Percentiles rank a stretch among this genome's conserved stretches.
phyloP scores from a whole-genome alignment of 768 basidiomycete genomes.

The Podaxis pistillaris region DNA sequence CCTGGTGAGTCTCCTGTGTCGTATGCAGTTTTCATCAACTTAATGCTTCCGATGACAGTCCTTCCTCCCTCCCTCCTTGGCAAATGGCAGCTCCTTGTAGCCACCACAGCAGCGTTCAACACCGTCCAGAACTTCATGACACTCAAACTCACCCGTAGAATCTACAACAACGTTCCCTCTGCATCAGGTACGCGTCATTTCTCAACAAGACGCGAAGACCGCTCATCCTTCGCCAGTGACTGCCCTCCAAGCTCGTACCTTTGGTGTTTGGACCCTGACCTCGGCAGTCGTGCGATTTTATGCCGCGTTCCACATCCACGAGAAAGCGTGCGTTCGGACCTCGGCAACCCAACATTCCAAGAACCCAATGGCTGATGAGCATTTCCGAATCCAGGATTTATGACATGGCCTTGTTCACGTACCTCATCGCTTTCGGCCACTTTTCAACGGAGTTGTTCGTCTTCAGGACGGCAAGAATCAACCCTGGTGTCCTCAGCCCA shows the following conservation, averaged over 20 bases:
- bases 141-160: constrained; percentile 68
- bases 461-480: constrained; percentile 71
- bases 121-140: constrained; percentile 79
- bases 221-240: constrained; percentile 57
- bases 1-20: constrained; percentile 20
- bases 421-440: constrained; percentile 88
- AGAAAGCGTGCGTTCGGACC: constrained; percentile 62
- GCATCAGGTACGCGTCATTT: constrained; percentile 31
- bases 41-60: constrained; percentile 32
- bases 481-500: constrained; percentile 62
- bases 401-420: constrained; percentile 84
- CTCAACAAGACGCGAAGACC: background rate
- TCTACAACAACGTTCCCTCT: constrained; percentile 60
- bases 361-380: background rate
- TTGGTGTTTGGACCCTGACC: constrained; percentile 88
- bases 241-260: constrained; percentile 81
- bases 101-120: constrained; percentile 81
- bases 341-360: background rate
- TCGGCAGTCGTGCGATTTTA: constrained; percentile 81
- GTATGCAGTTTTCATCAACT: background rate
- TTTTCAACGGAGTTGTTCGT: constrained; percentile 85
- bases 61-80: constrained; percentile 71
- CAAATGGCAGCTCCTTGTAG: constrained; percentile 84
- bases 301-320: constrained; percentile 85
- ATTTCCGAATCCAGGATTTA: constrained; percentile 62